phyloP scores from a whole-genome alignment of 208 protist genomes.

The Acanthamoeba lenticulata region DNA sequence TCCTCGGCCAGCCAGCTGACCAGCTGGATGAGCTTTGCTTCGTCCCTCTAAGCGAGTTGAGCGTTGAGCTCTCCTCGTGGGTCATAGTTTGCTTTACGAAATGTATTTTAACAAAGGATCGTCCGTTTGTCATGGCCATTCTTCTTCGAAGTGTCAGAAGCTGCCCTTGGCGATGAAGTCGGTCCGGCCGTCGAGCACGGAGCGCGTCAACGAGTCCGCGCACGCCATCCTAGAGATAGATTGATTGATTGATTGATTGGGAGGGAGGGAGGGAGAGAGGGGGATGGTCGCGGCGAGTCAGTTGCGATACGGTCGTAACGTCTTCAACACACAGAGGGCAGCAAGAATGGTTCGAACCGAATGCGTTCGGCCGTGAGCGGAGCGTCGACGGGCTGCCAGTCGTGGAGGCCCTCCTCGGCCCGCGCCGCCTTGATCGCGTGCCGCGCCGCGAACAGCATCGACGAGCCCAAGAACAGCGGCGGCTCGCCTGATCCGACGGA shows the following conservation, averaged over 20 bases:
- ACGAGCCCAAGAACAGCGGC: conserved; percentile 87
- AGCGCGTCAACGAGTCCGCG: not conserved
- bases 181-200: not conserved
- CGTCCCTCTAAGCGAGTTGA: too few species aligned
- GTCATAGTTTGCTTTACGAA: too few species aligned
- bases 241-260: not conserved
- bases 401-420: conserved; percentile 73
- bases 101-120: too few species aligned
- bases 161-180: conserved; percentile 16
- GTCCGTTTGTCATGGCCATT: not conserved
- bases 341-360: not conserved
- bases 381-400: conserved; percentile 11
- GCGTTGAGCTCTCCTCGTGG: too few species aligned
- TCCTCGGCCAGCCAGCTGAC: too few species aligned
- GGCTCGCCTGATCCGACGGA: conserved; percentile 85
- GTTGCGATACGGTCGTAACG: too few species aligned
- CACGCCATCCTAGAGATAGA: conserved; percentile 29
- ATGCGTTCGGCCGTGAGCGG: conserved; percentile 6
- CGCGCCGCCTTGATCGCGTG: conserved; percentile 85
- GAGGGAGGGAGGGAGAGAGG: not conserved
- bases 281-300: not conserved
- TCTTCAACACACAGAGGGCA: not conserved
- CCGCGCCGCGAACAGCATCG: conserved; percentile 89
- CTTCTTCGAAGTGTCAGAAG: not conserved
- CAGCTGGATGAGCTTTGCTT: too few species aligned